A percentile compares a stretch with the other conserved stretches of the same genome.
These are phyloP conservation scores for Trichoderma orchidacearum DNA, from an alignment of 495 filamentous ascomycete species.

Conservation along the genomic window DNA sequence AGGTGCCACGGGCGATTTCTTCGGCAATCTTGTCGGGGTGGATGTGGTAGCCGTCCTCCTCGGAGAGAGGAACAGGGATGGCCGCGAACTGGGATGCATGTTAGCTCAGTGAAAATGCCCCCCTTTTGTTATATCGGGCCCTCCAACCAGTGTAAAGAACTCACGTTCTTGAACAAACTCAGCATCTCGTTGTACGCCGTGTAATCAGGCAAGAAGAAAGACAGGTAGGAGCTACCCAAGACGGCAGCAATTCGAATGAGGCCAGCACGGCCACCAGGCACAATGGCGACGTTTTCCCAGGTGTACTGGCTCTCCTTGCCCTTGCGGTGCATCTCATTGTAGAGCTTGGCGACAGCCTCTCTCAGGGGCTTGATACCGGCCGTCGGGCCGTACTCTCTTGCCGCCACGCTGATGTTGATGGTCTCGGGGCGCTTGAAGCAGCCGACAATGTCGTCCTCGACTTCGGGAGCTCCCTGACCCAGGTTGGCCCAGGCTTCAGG, in stretches of 20 bases:
- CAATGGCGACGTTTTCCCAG: slow-evolving; percentile 99
- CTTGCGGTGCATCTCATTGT: slow-evolving; percentile 84
- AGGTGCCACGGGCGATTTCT: slow-evolving; percentile 75
- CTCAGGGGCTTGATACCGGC: slow-evolving; percentile 85
- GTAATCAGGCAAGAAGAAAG: slow-evolving; percentile 71
- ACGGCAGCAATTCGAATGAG: slow-evolving; percentile 92
- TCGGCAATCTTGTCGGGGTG: slow-evolving; percentile 83
- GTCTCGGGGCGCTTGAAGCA: slow-evolving; percentile 77
- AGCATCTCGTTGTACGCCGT: slow-evolving; percentile 94
- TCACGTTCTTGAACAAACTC: slow-evolving; percentile 72
- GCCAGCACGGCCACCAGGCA: slow-evolving; percentile 84
- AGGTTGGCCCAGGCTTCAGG: slow-evolving; percentile 83
- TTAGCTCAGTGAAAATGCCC: background rate
- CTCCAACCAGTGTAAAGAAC: slow-evolving; percentile 7
- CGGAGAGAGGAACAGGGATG: slow-evolving; percentile 72
- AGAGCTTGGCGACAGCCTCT: slow-evolving; percentile 80
- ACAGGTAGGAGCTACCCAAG: slow-evolving; percentile 79
- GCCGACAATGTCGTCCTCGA: slow-evolving; percentile 82
- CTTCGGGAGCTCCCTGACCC: slow-evolving; percentile 89
- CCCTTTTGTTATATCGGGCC: background rate
- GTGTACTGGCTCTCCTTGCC: slow-evolving; percentile 84
- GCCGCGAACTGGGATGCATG: slow-evolving; percentile 57
- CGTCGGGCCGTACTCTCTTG: slow-evolving; percentile 85
- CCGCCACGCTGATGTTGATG: slow-evolving; percentile 61
- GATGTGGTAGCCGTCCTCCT: slow-evolving; percentile 80